Base-by-base conservation (phyloP, 228 moss, liverwort and hornwort genomes). In the Sphagnum magellanicum region DNA sequence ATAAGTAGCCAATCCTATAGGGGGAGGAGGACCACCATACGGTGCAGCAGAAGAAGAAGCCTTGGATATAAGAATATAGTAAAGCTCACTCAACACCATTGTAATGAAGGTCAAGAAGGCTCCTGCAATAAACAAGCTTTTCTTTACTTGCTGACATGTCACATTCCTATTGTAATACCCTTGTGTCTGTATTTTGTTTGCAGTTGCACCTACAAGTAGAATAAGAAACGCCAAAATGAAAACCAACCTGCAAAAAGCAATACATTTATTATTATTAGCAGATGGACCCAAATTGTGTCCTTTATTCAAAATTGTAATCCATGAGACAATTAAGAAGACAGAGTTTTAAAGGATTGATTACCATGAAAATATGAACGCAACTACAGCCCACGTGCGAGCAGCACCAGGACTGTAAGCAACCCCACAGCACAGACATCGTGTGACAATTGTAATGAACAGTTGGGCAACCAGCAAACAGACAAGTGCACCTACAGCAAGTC, bases 1-100 rank as follows among this genome's bases (percentile, higher is more conserved):
- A 63, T 80, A 80, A 5, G 84, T 71, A 58, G 77, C 70, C 75
- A 80, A 80, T 68, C 75, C 84, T 53, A 32, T 32, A 32, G 32
- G 32, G 0, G 32, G 32, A 32, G 79, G 75, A 13, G 79, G 85
- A 13, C 71, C 70, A 52, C 63, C 79, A 50, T 81, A 70, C 81
- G 82, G 80, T 13, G 71, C 65, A 32, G 67, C 77, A 48, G 63
- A 8, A 65, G 75, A 81, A 47, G 82, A 73, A 50, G 82, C 75
- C 70, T 82, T 82, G 16, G 79, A 77, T 48, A 86, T 80, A 50
- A 86, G 86, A 4, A 86, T 67, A n/a, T 82, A 82, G 59, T 82
- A 86, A 1, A 86, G 59, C 74, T 82, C 86, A 51, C 75, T 82
- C 16, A 76, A 80, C 5, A 80, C 0, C 17, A 73, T 63, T 1